These are phyloP conservation scores for Ramaria sp. DNA, from an alignment of 768 basidiomycete genomes.

Conservation along the genomic window DNA sequence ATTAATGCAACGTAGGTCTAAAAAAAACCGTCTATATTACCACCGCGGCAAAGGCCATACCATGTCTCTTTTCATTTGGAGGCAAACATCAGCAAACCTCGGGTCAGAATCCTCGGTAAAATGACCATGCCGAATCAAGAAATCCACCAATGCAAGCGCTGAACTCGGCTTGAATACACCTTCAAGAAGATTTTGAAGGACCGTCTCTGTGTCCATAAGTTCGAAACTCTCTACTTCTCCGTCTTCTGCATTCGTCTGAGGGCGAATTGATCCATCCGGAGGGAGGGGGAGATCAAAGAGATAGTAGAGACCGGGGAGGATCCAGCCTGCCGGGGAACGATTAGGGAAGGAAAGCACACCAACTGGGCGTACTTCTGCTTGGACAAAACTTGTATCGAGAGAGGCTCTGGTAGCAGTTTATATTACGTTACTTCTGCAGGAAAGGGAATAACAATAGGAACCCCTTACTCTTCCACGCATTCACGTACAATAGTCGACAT, in stretches of 20 bases:
- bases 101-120: slow-evolving; percentile 14
- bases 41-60: not conserved
- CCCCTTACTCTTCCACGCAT: slow-evolving; percentile 25
- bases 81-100: slow-evolving; percentile 17
- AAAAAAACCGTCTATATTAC: too few species aligned
- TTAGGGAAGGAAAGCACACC: slow-evolving; percentile 31
- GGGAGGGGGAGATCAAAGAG: slow-evolving; percentile 33
- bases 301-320: slow-evolving; percentile 35
- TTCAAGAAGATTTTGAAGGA: slow-evolving; percentile 23
- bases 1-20: too few species aligned
- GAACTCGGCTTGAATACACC: slow-evolving; percentile 32
- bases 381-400: slow-evolving; percentile 27
- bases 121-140: slow-evolving; percentile 27
- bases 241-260: slow-evolving; percentile 26
- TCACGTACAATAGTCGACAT: slow-evolving; percentile 29
- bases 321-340: slow-evolving; percentile 31
- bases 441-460: too few species aligned
- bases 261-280: slow-evolving; percentile 21
- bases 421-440: too few species aligned
- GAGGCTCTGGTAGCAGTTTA: slow-evolving; percentile 18
- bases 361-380: slow-evolving; percentile 20
- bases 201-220: slow-evolving; percentile 24
- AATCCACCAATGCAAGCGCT: slow-evolving; percentile 31
- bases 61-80: slow-evolving; percentile 14
- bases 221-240: slow-evolving; percentile 34